phyloP scores from a whole-genome alignment of 1,284 basidiomycete species.

The Malassezia vespertilionis region DNA sequence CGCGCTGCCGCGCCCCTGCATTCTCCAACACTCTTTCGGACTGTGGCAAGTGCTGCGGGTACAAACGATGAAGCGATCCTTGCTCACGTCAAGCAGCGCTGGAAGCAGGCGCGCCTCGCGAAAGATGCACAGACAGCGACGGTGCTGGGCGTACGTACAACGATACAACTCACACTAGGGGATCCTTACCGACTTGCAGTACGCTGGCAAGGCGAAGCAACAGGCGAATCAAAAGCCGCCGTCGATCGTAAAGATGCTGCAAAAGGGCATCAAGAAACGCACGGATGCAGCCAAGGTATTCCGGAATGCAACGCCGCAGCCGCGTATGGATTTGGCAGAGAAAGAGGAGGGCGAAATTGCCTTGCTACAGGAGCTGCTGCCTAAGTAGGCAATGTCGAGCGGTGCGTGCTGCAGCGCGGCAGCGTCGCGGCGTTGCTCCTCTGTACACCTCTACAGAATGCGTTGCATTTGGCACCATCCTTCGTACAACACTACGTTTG shows the following conservation, averaged over 20 bases:
- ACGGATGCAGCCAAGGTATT: slow-evolving; percentile 13
- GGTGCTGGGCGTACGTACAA: slow-evolving; percentile 12
- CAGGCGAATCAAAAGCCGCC: slow-evolving; percentile 19
- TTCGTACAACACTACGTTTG: slow-evolving; percentile 1
- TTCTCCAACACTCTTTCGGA: background rate
- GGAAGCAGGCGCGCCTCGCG: slow-evolving; percentile 18
- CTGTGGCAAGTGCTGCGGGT: background rate
- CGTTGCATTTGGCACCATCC: background rate
- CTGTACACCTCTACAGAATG: no score
- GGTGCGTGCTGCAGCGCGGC: no score
- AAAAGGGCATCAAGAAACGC: slow-evolving; percentile 19
- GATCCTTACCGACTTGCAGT: slow-evolving; percentile 17
- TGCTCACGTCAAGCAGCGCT: slow-evolving; percentile 11
- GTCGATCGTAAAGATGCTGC: slow-evolving; percentile 18
- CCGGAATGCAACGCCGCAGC: slow-evolving; percentile 16
- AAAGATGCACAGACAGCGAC: slow-evolving; percentile 13
- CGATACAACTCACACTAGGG: slow-evolving; percentile 14
- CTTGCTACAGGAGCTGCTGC: slow-evolving; percentile 10
- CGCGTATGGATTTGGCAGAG: slow-evolving; percentile 14
- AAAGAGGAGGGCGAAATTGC: slow-evolving; percentile 16
- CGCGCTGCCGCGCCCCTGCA: background rate
- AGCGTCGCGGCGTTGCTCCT: no score
- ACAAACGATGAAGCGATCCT: slow-evolving; percentile 9
- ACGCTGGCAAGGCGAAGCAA: slow-evolving; percentile 14
- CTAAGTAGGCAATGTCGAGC: no score